Conservation (phyloP, 2,329 filamentous ascomycete genomes). For the Alternaria viburni region DNA sequence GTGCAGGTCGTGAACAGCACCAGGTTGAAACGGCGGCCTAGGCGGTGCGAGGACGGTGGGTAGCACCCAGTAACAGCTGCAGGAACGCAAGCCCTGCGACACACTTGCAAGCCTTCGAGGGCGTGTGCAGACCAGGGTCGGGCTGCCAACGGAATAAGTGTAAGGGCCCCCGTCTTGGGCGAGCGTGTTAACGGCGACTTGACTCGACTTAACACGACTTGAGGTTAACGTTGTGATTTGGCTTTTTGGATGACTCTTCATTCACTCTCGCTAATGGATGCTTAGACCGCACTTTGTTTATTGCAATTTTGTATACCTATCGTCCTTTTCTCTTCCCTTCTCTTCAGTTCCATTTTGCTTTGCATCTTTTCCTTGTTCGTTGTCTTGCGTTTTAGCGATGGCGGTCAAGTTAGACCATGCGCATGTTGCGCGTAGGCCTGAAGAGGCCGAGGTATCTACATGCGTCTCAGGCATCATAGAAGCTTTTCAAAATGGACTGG, state of each 20-base stretch:
- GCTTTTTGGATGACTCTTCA: conserved; percentile 31
- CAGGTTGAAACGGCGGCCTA: conserved; percentile 30
- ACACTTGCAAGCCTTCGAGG: conserved; percentile 2
- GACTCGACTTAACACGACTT: conserved; percentile 15
- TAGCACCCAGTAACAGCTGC: conserved; percentile 42
- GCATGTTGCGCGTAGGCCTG: conserved; percentile 21
- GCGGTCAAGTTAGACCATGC: conserved; percentile 27
- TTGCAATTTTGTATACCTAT: conserved; percentile 19
- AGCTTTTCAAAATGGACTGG: conserved; percentile 54
- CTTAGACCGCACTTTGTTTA: conserved; percentile 28
- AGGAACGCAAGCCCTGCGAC: conserved; percentile 32
- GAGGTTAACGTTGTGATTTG: conserved; percentile 21
- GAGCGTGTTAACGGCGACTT: conserved; percentile 10
- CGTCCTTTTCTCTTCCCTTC: conserved; percentile 11
- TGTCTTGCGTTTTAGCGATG: conserved; percentile 28
- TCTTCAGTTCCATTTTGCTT: conserved; percentile 9
- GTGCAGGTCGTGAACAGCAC: conserved; percentile 28
- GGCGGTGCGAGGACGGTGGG: conserved; percentile 24
- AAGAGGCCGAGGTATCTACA: conserved; percentile 37
- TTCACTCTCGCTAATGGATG: conserved; percentile 31
- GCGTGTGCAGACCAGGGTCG: conserved; percentile 12
- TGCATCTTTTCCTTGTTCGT: conserved; percentile 16
- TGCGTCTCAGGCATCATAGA: conserved; percentile 52
- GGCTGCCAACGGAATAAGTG: conserved; percentile 37
- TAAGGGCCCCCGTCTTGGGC: conserved; percentile 25